Evolutionary conservation across 1,284 basidiomycete species (phyloP).

Genomic region (Moesziomyces aphidis): DNA sequence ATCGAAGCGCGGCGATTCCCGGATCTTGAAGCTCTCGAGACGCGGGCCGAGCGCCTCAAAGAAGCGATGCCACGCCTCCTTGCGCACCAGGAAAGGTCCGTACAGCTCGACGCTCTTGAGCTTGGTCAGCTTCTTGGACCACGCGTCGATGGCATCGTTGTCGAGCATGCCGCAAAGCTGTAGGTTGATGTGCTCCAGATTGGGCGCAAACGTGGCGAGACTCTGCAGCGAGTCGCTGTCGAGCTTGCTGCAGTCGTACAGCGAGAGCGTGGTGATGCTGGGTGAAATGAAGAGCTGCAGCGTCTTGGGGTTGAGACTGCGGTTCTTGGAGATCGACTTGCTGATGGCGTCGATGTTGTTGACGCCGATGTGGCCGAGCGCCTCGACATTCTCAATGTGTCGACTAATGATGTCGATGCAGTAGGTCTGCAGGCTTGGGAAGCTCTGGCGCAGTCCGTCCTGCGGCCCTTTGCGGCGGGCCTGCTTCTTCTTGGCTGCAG

Average conservation of each 20-base stretch:
- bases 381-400: constrained; percentile 90
- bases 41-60: constrained; percentile 74
- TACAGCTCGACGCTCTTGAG: constrained; percentile 83
- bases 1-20: constrained; percentile 84
- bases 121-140: constrained; percentile 76
- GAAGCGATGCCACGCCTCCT: constrained; percentile 81
- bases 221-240: constrained; percentile 53
- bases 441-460: constrained; percentile 60
- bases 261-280: constrained; percentile 76
- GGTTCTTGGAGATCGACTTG: constrained; percentile 81
- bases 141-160: constrained; percentile 76
- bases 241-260: constrained; percentile 85
- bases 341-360: constrained; percentile 62
- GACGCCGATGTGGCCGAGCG: constrained; percentile 84
- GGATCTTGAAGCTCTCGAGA: constrained; percentile 81
- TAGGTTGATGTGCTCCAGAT: constrained; percentile 72
- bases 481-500: constrained; percentile 38
- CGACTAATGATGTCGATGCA: constrained; percentile 89
- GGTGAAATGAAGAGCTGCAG: constrained; percentile 85
- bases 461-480: constrained; percentile 30
- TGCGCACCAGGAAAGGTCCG: constrained; percentile 86
- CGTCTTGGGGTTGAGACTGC: constrained; percentile 81
- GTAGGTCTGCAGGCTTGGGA: constrained; percentile 78
- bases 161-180: constrained; percentile 89
- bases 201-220: constrained; percentile 58